Evolutionary conservation across 768 basidiomycete species (phyloP).

Genomic region (Amanita polypyramis): DNA sequence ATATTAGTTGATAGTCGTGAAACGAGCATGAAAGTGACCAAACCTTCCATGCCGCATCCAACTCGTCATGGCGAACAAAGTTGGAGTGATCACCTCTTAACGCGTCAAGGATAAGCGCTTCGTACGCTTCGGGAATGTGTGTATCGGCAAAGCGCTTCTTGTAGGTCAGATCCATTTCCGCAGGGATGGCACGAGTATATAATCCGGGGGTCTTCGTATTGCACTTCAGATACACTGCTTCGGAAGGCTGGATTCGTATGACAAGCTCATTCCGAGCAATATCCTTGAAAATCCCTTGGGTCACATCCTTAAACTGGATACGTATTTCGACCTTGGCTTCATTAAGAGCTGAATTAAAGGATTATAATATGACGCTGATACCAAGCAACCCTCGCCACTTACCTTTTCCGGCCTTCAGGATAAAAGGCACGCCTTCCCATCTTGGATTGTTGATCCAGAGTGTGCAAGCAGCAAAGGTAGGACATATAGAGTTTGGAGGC

Average conservation of each 20-base stretch:
- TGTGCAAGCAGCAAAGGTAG: conserved; percentile 87
- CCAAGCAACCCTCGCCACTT: conserved; percentile 13
- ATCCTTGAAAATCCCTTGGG: conserved; percentile 92
- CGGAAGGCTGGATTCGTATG: conserved; percentile 91
- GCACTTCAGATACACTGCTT: conserved; percentile 95
- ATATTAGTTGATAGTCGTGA: background rate
- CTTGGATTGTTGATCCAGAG: conserved; percentile 91
- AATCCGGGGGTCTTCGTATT: conserved; percentile 94
- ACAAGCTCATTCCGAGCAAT: conserved; percentile 96
- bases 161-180: conserved; percentile 98
- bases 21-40: conserved; percentile 12
- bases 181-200: conserved; percentile 81
- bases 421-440: conserved; percentile 99
- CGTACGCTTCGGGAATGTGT: conserved; percentile 94
- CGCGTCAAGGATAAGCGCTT: conserved; percentile 90
- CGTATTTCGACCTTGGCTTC: conserved; percentile 98
- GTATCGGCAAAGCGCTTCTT: conserved; percentile 86
- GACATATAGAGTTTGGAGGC: conserved; percentile 84
- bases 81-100: conserved; percentile 98
- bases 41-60: conserved; percentile 97
- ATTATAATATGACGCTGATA: background rate
- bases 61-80: conserved; percentile 96
- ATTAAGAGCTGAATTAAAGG: conserved; percentile 60
- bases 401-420: conserved; percentile 98
- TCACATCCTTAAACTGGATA: conserved; percentile 97